Base-by-base conservation (phyloP, 169 alveolate species). In the Eimeria tenella region DNA sequence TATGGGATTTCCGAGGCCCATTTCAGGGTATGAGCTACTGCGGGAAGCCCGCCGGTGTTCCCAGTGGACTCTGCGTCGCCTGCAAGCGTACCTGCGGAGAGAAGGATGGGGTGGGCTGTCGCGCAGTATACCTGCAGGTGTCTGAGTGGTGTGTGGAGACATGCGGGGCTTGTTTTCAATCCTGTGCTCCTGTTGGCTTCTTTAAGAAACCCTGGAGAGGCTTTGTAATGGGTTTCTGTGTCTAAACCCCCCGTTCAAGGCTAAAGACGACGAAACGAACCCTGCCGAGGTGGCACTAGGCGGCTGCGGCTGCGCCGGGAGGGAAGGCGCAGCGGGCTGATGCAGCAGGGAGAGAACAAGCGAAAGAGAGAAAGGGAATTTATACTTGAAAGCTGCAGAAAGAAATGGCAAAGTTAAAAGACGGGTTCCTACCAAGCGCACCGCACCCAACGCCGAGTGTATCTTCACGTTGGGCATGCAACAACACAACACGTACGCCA, bases 371-470 rank as follows among this genome's bases (percentile, higher is more conserved):
- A 8, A 68, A 68, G 4, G 77, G 49, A 17, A 8, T 68, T 68
- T 7, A 68, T 13, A 23, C 42, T 68, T 68, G 9, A n/a, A 23
- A 8, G n/a, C n/a, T 68, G 11, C 11, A n/a, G 31, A 68, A 68
- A n/a, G 77, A 68, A 68, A n/a, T 11, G 77, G 31, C 31, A 68
- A 68, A 15, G 11, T n/a, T 68, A 31, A 31, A 8, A 8, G 77
- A 68, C 9, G n/a, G 77, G 77, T n/a, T n/a, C 42, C 77, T 68
- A 23, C 77, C 77, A 68, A 15, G 13, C 49, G 77, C 77, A 68
- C 77, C 77, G 77, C 77, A 68, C 77, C 77, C 77, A 68, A 68
- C 31, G 77, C 77, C 77, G 31, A 68, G 77, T 68, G n/a, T 17
- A n/a, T 68, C 77, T 68, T 23, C 31, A n/a, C 77, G 11, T 17